Base-by-base conservation (phyloP, 129 eudicot genomes). In the Cynara cardunculus region DNA sequence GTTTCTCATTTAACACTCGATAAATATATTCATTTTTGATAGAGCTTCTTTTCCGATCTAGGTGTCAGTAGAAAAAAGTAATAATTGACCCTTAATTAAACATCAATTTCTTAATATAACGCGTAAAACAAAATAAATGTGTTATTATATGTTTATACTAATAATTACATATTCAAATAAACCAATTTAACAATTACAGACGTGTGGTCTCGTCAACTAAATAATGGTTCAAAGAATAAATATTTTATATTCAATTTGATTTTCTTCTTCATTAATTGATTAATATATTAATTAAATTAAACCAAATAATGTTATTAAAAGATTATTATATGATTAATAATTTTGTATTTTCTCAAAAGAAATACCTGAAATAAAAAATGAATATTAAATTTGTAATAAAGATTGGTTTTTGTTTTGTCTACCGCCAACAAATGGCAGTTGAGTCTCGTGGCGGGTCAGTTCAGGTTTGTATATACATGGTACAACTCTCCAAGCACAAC, bases 391-490 rank as follows among this genome's bases (percentile, higher is more conserved):
- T 2, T 0, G 25, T 9, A 73, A 83, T 59, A 61, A 66, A 77
- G 78, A 77, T 83, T 21, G 61, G 71, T 64, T 37, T 24, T 16
- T 83, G 78, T 62, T 77, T 56, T 83, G 86, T 83, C 78, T 11
- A 70, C 74, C 65, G 82, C 81, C 82, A 77, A 89, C 90, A 87
- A 84, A 79, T 86, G 86, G 89, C 90, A 89, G 84, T 80, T 84
- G 90, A 80, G 86, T 78, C 85, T 72, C 82, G 88, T 87, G 87
- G 87, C 61, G 85, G 81, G 85, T 74, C 87, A 83, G 75, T 73
- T 79, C 67, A 71, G 34, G 19, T 25, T 74, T 62, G 46, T 22
- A 73, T 79, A 72, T 25, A 78, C 49, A 78, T 71, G 59, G 84
- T 82, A 87, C 93, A 86, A 86, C 93, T 30, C 72, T 28, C 27